phyloP scores from a whole-genome alignment of 176 grass and related monocot species.

The Phoenix dactylifera region DNA sequence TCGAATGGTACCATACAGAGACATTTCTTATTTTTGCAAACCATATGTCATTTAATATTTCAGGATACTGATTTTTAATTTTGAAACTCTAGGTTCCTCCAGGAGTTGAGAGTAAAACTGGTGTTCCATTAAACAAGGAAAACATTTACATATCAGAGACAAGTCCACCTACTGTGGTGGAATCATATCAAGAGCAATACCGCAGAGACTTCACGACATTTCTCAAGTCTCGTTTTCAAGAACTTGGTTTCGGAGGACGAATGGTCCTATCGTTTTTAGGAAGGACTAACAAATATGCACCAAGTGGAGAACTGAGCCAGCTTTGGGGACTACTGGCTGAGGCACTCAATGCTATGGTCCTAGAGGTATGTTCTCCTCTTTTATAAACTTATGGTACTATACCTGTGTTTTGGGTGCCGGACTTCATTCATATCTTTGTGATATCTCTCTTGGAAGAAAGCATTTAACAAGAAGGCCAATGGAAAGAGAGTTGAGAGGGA shows the following conservation, averaged over 20 bases:
- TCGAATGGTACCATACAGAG: no score
- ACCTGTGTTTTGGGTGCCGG: no score
- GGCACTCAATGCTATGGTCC: conserved; percentile 33
- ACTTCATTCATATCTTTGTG: no score
- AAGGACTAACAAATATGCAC: conserved; percentile 20
- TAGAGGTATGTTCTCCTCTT: neutral
- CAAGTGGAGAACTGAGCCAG: conserved; percentile 19
- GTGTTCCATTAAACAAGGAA: conserved; percentile 19
- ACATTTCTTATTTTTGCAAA: no score
- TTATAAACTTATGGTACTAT: no score
- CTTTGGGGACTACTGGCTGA: conserved; percentile 17
- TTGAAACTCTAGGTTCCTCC: neutral
- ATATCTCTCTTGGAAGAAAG: no score
- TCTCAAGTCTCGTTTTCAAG: conserved; percentile 22
- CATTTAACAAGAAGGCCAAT: no score
- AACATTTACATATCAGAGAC: conserved; percentile 39
- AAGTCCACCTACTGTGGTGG: conserved; percentile 22
- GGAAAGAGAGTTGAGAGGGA: no score
- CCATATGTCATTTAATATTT: no score
- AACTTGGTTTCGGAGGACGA: conserved; percentile 24
- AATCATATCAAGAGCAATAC: conserved; percentile 27
- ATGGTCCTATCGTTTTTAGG: conserved; percentile 43
- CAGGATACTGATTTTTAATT: no score
- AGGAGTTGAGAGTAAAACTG: neutral
- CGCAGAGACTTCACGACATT: conserved; percentile 40